A percentile compares a stretch with the other conserved stretches of the same genome.
These are phyloP conservation scores for Raphanus sativus DNA, from an alignment of 345 rosid species.

Conservation along the genomic window DNA sequence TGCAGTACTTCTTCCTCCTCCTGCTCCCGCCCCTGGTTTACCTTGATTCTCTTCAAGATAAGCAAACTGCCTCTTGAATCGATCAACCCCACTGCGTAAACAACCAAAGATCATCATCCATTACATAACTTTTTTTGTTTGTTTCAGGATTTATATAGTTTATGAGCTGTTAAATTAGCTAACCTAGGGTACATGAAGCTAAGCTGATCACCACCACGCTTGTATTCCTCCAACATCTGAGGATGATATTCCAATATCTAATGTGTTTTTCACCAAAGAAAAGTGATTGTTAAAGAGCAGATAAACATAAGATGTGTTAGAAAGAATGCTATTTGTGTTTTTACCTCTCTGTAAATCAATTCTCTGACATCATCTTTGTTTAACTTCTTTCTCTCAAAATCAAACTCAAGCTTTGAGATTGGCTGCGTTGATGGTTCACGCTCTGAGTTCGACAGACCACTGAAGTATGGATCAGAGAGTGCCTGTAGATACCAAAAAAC, in stretches of 20 bases:
- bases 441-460: background rate
- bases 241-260: conserved; percentile 94
- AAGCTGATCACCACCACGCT: conserved; percentile 35
- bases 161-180: conserved; percentile 23
- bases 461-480: background rate
- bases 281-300: conserved; percentile 21
- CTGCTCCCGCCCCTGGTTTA: conserved; percentile 55
- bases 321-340: background rate
- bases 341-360: background rate
- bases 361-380: background rate
- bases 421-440: background rate
- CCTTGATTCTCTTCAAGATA: conserved; percentile 90
- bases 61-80: conserved; percentile 94
- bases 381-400: background rate
- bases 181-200: conserved; percentile 98
- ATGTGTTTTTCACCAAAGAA: conserved; percentile 13
- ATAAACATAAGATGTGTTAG: background rate
- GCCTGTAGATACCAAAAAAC: background rate
- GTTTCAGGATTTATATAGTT: background rate
- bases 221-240: conserved; percentile 85
- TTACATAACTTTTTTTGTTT: background rate
- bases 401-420: background rate
- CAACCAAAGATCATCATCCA: background rate
- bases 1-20: conserved; percentile 49
- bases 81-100: conserved; percentile 84